These are phyloP conservation scores for Chaetoceros tenuissimus DNA, from an alignment of 108 stramenopile genomes.

Conservation along the genomic window DNA sequence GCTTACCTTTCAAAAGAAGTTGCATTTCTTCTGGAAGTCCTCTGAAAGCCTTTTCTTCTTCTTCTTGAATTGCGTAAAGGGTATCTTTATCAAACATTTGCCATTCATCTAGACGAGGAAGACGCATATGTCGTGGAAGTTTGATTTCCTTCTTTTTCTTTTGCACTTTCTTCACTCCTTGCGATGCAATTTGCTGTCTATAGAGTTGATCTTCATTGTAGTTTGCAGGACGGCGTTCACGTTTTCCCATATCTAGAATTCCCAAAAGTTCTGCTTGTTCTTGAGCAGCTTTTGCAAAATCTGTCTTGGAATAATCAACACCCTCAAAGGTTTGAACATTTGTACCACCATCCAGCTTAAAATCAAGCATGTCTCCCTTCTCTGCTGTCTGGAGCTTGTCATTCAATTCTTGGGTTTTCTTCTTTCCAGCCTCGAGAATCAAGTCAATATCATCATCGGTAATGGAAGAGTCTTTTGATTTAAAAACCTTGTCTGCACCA, in stretches of 20 bases:
- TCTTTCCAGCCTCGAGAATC: constrained; percentile 75
- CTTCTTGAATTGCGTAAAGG: constrained; percentile 71
- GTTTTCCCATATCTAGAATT: constrained; percentile 89
- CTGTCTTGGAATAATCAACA: constrained; percentile 79
- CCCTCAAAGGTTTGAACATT: constrained; percentile 93
- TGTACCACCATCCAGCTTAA: constrained; percentile 89
- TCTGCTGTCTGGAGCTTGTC: constrained; percentile 92
- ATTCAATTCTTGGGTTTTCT: constrained; percentile 87
- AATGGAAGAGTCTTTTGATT: constrained; percentile 76
- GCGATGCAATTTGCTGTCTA: constrained; percentile 72
- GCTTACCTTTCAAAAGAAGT: constrained; percentile 5
- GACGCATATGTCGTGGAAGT: constrained; percentile 83
- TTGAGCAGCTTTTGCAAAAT: constrained; percentile 32
- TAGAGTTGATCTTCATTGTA: constrained; percentile 84
- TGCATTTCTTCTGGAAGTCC: constrained; percentile 54
- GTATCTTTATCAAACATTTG: constrained; percentile 86
- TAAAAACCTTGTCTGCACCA: constrained; percentile 98
- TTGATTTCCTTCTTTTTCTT: constrained; percentile 59
- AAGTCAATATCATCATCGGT: constrained; percentile 94
- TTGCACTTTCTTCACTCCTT: constrained; percentile 36
- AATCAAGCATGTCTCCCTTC: constrained; percentile 93
- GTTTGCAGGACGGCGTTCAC: constrained; percentile 81
- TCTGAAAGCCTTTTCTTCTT: constrained; percentile 66
- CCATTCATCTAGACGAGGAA: constrained; percentile 94
- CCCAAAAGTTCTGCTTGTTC: constrained; percentile 57